Base-by-base conservation (phyloP, 495 filamentous ascomycete species). In the Penicillium crystallinum region DNA sequence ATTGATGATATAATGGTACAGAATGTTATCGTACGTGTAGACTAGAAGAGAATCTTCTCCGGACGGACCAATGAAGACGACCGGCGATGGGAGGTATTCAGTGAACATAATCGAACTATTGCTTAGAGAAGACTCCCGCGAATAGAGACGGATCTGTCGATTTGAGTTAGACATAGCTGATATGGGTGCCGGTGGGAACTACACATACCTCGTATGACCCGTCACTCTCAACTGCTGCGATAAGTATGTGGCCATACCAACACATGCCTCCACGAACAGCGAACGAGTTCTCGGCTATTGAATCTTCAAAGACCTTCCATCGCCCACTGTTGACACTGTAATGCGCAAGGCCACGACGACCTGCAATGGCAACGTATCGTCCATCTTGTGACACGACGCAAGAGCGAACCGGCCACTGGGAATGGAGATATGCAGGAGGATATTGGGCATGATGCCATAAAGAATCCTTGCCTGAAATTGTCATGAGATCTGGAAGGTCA, bases 171-270 rank as follows among this genome's bases (percentile, higher is more conserved):
- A 14, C 6, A 14, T 44, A 18, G n/a, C 30, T 22, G 21, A 23
- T 12, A 23, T 14, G 18, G 8, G 25, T 4, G 22, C 6, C 40
- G 0, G 17, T 34, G 4, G 12, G 10, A 22, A 36, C 37, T 7
- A 18, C 43, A 18, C 61, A 62, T 64, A 85, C 84, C 77, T 96
- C 88, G 62, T 91, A 90, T 17, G 83, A 82, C 53, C 83, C 82
- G 56, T 89, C 86, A 40, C 83, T 82, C 65, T 97, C 95, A 27
- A 96, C 85, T n/a, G 92, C 90, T 36, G 90, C 90, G 51, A 99
- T 88, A 15, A 99, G 71, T 19, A 97, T 88, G 67, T 99, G 95
- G 49, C 95, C 91, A 61, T 91, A 89, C 95, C 95, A 99, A 60
- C 91, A 96, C 90, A 99, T 95, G 0, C 95, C 95, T 19, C 95